Percentiles rank a stretch among this genome's conserved stretches.
phyloP scores from a whole-genome alignment of 2,329 filamentous ascomycete genomes.

The Ceratocystis eucalypticola region DNA sequence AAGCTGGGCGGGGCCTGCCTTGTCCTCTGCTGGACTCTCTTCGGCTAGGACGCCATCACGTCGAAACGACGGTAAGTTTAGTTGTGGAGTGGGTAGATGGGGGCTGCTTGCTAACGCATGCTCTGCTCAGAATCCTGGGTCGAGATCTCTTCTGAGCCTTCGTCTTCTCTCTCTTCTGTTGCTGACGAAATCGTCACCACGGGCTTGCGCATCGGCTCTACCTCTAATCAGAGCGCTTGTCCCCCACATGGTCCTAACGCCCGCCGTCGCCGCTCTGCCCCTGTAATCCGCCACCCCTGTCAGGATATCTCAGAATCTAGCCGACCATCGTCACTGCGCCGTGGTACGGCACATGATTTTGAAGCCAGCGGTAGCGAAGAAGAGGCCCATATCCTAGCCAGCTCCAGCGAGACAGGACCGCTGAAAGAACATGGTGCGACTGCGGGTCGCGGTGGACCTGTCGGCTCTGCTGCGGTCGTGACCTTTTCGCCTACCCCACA shows the following conservation, averaged over 20 bases:
- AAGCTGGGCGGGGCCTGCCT: neutral
- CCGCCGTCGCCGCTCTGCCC: slow-evolving; percentile 36
- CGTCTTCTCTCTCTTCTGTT: slow-evolving; percentile 76
- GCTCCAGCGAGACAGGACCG: neutral
- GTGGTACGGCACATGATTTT: slow-evolving; percentile 79
- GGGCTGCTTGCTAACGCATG: no score
- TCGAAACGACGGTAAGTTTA: slow-evolving; percentile 10
- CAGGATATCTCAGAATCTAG: slow-evolving; percentile 10
- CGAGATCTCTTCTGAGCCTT: slow-evolving; percentile 83
- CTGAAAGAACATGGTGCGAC: neutral
- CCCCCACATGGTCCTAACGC: slow-evolving; percentile 28
- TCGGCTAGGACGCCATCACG: neutral
- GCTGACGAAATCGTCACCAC: slow-evolving; percentile 84
- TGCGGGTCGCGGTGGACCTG: neutral
- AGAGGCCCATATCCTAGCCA: slow-evolving; percentile 41
- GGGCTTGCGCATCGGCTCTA: slow-evolving; percentile 61
- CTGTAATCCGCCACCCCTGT: slow-evolving; percentile 20
- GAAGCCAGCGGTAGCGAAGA: slow-evolving; percentile 88
- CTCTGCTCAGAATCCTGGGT: slow-evolving; percentile 71
- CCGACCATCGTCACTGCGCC: slow-evolving; percentile 30
- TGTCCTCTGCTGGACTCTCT: neutral
- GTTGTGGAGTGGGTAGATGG: no score
- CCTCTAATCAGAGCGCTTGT: slow-evolving; percentile 22
- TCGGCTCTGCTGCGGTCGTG: neutral
- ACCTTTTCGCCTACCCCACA: slow-evolving; percentile 9